phyloP scores from a whole-genome alignment of 2,329 filamentous ascomycete species.

The Fusarium brachygibbosum region DNA sequence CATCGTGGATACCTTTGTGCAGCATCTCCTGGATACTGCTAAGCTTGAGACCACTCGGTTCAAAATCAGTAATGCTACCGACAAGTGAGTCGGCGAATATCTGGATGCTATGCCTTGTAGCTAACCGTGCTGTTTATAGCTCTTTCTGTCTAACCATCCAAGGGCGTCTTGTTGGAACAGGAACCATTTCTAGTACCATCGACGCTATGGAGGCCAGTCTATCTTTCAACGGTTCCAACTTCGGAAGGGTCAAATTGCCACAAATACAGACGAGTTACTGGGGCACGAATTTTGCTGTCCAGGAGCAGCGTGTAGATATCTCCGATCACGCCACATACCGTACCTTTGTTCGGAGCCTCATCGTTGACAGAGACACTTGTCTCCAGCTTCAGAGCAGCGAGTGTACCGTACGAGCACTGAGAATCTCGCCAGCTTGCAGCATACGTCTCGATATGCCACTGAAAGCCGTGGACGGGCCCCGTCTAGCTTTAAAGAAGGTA shows the following conservation, averaged over 20 bases:
- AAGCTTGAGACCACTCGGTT: slow-evolving; percentile 50
- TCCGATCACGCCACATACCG: slow-evolving; percentile 48
- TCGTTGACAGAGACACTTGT: slow-evolving; percentile 47
- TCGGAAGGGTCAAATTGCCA: slow-evolving; percentile 52
- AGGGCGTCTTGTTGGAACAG: slow-evolving; percentile 50
- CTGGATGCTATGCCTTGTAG: neutral
- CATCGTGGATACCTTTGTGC: slow-evolving; percentile 49
- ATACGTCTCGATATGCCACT: slow-evolving; percentile 49
- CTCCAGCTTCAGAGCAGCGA: slow-evolving; percentile 50
- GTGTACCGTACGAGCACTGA: slow-evolving; percentile 48
- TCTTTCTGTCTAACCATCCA: slow-evolving; percentile 51
- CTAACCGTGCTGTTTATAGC: slow-evolving; percentile 34
- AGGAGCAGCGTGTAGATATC: slow-evolving; percentile 50
- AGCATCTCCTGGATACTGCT: slow-evolving; percentile 48
- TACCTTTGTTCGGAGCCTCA: slow-evolving; percentile 52
- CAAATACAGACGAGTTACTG: slow-evolving; percentile 48
- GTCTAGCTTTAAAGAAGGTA: slow-evolving; percentile 41
- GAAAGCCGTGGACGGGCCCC: slow-evolving; percentile 47
- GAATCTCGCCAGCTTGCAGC: slow-evolving; percentile 36
- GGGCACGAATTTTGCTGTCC: slow-evolving; percentile 47
- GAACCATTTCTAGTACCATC: slow-evolving; percentile 51
- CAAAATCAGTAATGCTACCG: slow-evolving; percentile 50
- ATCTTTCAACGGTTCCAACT: slow-evolving; percentile 49
- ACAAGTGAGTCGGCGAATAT: slow-evolving; percentile 46
- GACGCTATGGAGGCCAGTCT: slow-evolving; percentile 50